phyloP scores from a whole-genome alignment of 169 alveolate genomes.

The Amoebophrya sp. region DNA sequence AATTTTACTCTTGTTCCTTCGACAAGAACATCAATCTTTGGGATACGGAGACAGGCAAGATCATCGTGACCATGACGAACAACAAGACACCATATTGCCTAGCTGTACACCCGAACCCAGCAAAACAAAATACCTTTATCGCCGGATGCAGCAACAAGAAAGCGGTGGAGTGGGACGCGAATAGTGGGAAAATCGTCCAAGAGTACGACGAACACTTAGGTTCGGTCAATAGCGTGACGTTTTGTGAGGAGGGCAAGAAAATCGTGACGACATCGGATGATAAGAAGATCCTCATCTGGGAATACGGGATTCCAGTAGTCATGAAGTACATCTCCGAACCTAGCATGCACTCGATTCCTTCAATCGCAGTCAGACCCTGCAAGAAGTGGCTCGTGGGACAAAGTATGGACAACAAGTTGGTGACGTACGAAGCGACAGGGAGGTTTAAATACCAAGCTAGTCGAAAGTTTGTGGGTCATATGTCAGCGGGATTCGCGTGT shows the following conservation, averaged over 20 bases:
- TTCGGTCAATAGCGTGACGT: constrained; percentile 75
- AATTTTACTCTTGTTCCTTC: constrained; percentile 51
- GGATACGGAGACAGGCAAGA: constrained; percentile 91
- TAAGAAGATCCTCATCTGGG: constrained; percentile 88
- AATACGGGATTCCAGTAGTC: constrained; percentile 86
- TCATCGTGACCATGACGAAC: constrained; percentile 62
- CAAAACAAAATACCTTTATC: constrained; percentile 65
- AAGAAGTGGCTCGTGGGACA: constrained; percentile 76
- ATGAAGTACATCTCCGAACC: constrained; percentile 77
- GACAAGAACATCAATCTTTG: constrained; percentile 57
- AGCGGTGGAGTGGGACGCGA: constrained; percentile 74
- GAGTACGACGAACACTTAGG: constrained; percentile 85
- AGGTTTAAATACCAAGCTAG: constrained; percentile 57
- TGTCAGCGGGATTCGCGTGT: constrained; percentile 82
- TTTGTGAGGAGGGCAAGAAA: constrained; percentile 73
- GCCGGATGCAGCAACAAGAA: constrained; percentile 76
- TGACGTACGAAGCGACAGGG: constrained; percentile 75
- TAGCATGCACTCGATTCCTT: constrained; percentile 79
- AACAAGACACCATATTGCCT: constrained; percentile 78
- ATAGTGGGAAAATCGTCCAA: constrained; percentile 66
- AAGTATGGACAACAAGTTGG: constrained; percentile 80
- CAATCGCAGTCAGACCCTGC: constrained; percentile 74
- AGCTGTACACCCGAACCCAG: constrained; percentile 66
- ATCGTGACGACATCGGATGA: constrained; percentile 88
- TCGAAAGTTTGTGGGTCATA: constrained; percentile 78